Evolutionary conservation across 1,284 basidiomycete species (phyloP).

Genomic region (Paramarasmius palmivorus): DNA sequence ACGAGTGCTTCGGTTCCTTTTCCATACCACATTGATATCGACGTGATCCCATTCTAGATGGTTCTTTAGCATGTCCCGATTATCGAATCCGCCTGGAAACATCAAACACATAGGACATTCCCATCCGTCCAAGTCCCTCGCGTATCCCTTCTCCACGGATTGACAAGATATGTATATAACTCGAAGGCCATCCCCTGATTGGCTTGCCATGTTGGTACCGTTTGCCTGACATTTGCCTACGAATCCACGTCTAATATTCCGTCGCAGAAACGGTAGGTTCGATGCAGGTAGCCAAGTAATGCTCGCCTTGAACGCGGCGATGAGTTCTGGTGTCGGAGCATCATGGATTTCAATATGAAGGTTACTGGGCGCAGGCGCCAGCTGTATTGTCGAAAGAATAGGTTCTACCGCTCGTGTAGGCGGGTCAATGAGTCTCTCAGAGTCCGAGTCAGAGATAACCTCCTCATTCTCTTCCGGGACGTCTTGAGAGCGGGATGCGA

Average conservation of each 20-base stretch:
- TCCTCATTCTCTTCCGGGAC: not conserved
- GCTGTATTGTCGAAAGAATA: not conserved
- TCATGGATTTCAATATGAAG: not conserved
- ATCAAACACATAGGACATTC: slow-evolving; percentile 60
- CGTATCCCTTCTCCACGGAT: not conserved
- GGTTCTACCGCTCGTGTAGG: not conserved
- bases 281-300: not conserved
- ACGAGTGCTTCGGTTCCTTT: slow-evolving; percentile 22
- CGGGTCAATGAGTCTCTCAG: not conserved
- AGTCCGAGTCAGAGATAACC: not conserved
- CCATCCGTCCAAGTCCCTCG: slow-evolving; percentile 32
- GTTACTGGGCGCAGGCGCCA: not conserved
- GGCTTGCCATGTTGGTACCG: not conserved
- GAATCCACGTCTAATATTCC: slow-evolving; percentile 13
- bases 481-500: too few species aligned
- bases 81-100: slow-evolving; percentile 48
- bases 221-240: not conserved
- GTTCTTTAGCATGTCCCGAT: slow-evolving; percentile 46
- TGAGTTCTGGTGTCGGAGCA: not conserved
- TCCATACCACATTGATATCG: slow-evolving; percentile 45
- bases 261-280: slow-evolving; percentile 10
- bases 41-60: slow-evolving; percentile 61
- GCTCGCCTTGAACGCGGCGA: not conserved
- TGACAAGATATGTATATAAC: not conserved
- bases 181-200: not conserved